phyloP scores from a whole-genome alignment of 2,329 filamentous ascomycete species.

The Thermothelomyces thermophilus region DNA sequence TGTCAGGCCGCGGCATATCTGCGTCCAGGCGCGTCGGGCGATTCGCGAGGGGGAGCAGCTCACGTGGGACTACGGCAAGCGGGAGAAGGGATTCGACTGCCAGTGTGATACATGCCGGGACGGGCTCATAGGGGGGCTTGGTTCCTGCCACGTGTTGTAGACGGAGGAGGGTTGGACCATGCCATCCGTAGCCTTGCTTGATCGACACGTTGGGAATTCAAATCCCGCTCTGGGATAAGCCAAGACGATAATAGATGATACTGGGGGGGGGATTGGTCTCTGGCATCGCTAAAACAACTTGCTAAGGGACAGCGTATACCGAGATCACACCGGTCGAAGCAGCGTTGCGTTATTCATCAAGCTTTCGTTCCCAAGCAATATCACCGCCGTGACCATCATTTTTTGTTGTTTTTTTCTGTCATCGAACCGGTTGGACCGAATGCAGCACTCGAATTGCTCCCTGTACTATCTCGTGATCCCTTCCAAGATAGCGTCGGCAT shows the following conservation, averaged over 20 bases:
- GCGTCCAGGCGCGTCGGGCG: constrained; percentile 23
- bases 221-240: background rate
- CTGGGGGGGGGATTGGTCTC: background rate
- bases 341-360: background rate
- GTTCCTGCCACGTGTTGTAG: constrained; percentile 13
- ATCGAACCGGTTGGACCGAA: constrained; percentile 17
- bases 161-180: too few species aligned
- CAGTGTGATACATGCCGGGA: constrained; percentile 17
- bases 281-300: background rate
- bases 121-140: background rate
- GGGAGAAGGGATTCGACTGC: constrained; percentile 27
- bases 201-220: background rate
- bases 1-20: constrained; percentile 19
- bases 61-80: constrained; percentile 33
- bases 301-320: background rate
- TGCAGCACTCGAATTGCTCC: constrained; percentile 23
- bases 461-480: constrained; percentile 24
- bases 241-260: too few species aligned
- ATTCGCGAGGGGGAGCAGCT: constrained; percentile 32
- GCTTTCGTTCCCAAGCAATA: background rate
- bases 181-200: background rate
- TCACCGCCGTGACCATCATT: background rate
- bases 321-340: background rate
- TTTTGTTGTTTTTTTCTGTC: background rate
- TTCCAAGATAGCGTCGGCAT: constrained; percentile 23